Percentiles rank a stretch among this genome's conserved stretches.
Evolutionary conservation across 129 eudicot genomes (phyloP).

Genomic region (Escallonia rubra): DNA sequence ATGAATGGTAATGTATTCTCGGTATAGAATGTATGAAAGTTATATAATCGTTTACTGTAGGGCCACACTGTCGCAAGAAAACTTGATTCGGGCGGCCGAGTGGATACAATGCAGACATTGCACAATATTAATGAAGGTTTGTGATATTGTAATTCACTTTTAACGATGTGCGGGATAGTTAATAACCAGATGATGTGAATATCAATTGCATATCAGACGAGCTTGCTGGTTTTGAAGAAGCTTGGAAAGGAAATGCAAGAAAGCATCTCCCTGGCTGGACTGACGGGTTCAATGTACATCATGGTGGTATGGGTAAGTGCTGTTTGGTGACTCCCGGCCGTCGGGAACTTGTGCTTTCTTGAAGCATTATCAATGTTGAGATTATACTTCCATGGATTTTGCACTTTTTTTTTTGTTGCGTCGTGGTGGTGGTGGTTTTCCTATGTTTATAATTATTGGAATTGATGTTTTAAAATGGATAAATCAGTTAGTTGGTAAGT

Average conservation of each 20-base stretch:
- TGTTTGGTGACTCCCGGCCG: neutral
- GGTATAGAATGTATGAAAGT: neutral
- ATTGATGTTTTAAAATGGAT: no score
- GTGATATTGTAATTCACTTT: neutral
- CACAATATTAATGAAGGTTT: constrained; percentile 70
- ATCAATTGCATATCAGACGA: constrained; percentile 39
- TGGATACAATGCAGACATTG: constrained; percentile 75
- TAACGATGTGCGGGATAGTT: neutral
- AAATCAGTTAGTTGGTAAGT: no score
- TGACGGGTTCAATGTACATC: constrained; percentile 29
- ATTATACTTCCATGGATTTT: no score
- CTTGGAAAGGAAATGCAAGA: constrained; percentile 70
- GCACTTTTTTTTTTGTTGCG: no score
- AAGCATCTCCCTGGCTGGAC: constrained; percentile 65
- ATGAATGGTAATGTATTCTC: neutral
- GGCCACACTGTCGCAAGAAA: constrained; percentile 78
- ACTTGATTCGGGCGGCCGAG: constrained; percentile 68
- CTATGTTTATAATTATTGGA: no score
- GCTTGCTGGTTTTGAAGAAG: constrained; percentile 59
- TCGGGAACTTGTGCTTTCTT: no score
- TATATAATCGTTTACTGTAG: constrained; percentile 18
- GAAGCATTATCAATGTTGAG: no score
- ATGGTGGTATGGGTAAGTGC: constrained; percentile 21
- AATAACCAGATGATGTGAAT: constrained; percentile 4
- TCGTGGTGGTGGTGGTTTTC: no score